These are phyloP conservation scores for Raffaelea arxii DNA, from an alignment of 2,329 filamentous ascomycete species.

Conservation along the genomic window DNA sequence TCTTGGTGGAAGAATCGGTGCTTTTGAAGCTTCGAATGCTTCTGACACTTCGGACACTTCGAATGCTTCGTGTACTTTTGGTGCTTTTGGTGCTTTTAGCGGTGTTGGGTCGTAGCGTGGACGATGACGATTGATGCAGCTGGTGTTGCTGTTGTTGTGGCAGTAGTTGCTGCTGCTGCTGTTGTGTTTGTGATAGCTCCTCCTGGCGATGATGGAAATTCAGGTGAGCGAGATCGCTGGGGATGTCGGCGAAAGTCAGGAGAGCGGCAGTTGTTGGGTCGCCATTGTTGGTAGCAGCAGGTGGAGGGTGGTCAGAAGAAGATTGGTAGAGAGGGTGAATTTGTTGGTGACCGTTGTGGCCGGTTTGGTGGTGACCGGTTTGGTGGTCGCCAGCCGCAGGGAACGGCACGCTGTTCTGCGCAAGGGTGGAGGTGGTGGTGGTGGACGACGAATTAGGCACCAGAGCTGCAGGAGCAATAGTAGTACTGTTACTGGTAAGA, in stretches of 20 bases:
- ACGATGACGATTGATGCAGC: too few relatives aligned
- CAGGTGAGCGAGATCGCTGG: constrained; percentile 29
- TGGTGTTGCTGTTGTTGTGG: too few relatives aligned
- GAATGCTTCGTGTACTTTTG: too few relatives aligned
- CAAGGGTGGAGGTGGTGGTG: constrained; percentile 2
- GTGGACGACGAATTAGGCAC: neutral
- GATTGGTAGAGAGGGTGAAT: neutral
- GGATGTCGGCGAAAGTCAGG: constrained; percentile 31
- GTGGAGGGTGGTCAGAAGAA: neutral
- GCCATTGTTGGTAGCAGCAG: constrained; percentile 1
- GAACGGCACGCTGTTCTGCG: constrained; percentile 3
- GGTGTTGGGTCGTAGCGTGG: too few relatives aligned
- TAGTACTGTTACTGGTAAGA: constrained; percentile 1
- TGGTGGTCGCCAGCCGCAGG: constrained; percentile 2
- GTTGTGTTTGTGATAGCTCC: too few relatives aligned
- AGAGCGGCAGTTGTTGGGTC: constrained; percentile 10
- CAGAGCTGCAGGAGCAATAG: neutral
- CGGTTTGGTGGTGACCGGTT: neutral
- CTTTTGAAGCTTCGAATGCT: too few relatives aligned
- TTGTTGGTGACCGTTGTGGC: neutral
- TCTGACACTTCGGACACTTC: too few relatives aligned
- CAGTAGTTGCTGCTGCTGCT: too few relatives aligned
- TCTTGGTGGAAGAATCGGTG: too few relatives aligned
- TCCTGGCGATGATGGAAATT: too few relatives aligned
- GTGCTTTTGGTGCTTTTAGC: too few relatives aligned